A percentile compares a stretch with the other conserved stretches of the same genome.
Evolutionary conservation across 805 yeast species (phyloP).

Genomic region (Ogataea salicorniae): DNA sequence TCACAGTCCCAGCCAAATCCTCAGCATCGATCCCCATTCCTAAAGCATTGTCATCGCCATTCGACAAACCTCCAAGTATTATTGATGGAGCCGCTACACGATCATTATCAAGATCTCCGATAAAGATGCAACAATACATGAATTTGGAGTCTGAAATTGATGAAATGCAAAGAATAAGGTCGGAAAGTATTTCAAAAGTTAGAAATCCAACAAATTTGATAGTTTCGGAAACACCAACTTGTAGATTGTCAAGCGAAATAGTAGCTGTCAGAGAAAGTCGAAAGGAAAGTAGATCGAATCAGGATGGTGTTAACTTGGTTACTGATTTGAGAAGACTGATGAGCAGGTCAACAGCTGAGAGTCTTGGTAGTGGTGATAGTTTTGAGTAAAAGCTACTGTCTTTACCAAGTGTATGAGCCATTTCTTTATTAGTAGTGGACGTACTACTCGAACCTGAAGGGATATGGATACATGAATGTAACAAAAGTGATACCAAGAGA

Average conservation of each 20-base stretch:
- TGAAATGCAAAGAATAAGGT: conserved; percentile 17
- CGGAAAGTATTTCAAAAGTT: conserved; percentile 15
- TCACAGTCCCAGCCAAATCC: background rate
- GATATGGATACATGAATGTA: no score
- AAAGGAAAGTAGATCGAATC: background rate
- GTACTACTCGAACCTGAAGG: no score
- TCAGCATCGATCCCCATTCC: background rate
- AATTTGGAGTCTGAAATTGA: conserved; percentile 23
- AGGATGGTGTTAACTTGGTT: conserved; percentile 3
- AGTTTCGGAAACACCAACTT: conserved; percentile 14
- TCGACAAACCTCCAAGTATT: background rate
- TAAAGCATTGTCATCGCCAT: background rate
- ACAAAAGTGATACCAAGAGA: no score
- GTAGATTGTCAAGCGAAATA: conserved; percentile 12
- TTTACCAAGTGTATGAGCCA: no score
- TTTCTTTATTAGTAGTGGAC: no score
- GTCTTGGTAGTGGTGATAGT: no score
- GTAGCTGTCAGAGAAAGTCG: conserved; percentile 11
- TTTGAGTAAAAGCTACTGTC: no score
- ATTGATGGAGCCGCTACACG: background rate
- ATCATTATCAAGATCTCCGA: conserved; percentile 9
- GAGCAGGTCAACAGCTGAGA: background rate
- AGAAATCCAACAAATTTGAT: conserved; percentile 19
- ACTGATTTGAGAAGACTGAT: conserved; percentile 11
- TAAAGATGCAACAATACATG: conserved; percentile 24